These are phyloP conservation scores for Psidium friedrichsthalianum DNA, from an alignment of 345 rosid genomes.

Conservation along the genomic window DNA sequence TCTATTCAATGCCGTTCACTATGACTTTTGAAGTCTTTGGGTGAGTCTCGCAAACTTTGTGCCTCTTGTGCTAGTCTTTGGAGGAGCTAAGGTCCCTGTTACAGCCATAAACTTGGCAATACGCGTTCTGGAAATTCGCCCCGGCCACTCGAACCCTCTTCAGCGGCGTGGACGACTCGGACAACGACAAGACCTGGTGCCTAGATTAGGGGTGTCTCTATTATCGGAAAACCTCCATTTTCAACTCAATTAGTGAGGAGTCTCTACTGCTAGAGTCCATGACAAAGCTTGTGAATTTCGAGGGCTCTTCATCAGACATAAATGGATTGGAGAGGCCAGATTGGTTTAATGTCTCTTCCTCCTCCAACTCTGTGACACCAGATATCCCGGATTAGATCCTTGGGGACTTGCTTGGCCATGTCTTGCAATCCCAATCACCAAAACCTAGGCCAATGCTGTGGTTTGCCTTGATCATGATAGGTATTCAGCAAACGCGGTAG, in stretches of 20 bases:
- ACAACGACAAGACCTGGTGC: conserved; percentile 6
- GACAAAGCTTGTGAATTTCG: conserved; percentile 22
- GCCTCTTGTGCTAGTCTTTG: conserved; percentile 72
- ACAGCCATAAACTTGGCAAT: conserved; percentile 71
- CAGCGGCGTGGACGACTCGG: conserved; percentile 9
- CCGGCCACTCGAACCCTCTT: conserved; percentile 23
- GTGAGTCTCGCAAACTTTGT: conserved; percentile 74
- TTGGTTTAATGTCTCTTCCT: conserved; percentile 6
- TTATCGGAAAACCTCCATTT: conserved; percentile 8
- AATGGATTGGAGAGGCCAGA: neutral
- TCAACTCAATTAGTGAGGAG: conserved; percentile 14
- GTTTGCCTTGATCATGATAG: neutral
- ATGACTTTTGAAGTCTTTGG: conserved; percentile 57
- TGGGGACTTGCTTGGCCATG: conserved; percentile 8
- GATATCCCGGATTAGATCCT: conserved; percentile 10
- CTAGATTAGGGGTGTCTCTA: neutral
- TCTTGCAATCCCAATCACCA: conserved; percentile 23
- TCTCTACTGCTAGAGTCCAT: conserved; percentile 22
- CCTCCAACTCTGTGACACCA: conserved; percentile 2
- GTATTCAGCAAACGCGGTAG: neutral
- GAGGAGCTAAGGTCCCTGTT: conserved; percentile 62
- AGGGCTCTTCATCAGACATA: conserved; percentile 16
- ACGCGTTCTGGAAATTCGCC: conserved; percentile 17
- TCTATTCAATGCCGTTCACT: conserved; percentile 57
- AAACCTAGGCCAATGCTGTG: conserved; percentile 5